Conservation (phyloP, 2,329 filamentous ascomycete species). For the Rugonectria rugulosa region DNA sequence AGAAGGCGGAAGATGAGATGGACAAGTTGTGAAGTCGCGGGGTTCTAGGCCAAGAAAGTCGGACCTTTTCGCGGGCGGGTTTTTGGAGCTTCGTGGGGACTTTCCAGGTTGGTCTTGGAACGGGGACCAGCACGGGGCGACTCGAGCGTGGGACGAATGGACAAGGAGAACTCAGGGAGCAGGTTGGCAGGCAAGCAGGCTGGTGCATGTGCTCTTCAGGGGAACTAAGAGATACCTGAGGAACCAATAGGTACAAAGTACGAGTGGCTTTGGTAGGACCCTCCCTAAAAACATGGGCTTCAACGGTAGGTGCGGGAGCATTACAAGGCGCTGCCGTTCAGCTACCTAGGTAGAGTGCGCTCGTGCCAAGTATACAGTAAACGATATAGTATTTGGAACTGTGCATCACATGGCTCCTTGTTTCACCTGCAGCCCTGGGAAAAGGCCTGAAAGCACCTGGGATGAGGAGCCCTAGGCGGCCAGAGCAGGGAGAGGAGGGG, state of each 20-base stretch:
- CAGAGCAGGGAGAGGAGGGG: too few species aligned
- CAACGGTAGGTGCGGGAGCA: neutral
- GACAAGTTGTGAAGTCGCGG: slow-evolving; percentile 41
- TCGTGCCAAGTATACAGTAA: too few species aligned
- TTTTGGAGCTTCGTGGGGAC: slow-evolving; percentile 41
- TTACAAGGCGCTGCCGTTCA: neutral
- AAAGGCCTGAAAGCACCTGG: too few species aligned
- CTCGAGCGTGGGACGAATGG: slow-evolving; percentile 20
- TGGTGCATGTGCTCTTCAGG: neutral
- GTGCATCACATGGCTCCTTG: too few species aligned
- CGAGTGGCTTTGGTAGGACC: neutral
- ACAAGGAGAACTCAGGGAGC: slow-evolving; percentile 4
- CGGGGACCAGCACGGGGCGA: slow-evolving; percentile 10
- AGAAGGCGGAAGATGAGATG: slow-evolving; percentile 39
- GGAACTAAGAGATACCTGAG: slow-evolving; percentile 10
- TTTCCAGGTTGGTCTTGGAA: slow-evolving; percentile 1
- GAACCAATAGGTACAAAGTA: slow-evolving; percentile 6
- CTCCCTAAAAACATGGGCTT: neutral
- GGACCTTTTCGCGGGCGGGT: slow-evolving; percentile 37
- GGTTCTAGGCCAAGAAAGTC: slow-evolving; percentile 40
- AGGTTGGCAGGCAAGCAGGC: slow-evolving; percentile 1
- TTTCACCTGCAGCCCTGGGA: too few species aligned
- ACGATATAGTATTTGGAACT: too few species aligned
- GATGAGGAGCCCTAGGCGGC: too few species aligned
- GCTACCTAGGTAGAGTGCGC: neutral